phyloP scores from a whole-genome alignment of 2,329 filamentous ascomycete species.

The Aquanectria penicillioides region DNA sequence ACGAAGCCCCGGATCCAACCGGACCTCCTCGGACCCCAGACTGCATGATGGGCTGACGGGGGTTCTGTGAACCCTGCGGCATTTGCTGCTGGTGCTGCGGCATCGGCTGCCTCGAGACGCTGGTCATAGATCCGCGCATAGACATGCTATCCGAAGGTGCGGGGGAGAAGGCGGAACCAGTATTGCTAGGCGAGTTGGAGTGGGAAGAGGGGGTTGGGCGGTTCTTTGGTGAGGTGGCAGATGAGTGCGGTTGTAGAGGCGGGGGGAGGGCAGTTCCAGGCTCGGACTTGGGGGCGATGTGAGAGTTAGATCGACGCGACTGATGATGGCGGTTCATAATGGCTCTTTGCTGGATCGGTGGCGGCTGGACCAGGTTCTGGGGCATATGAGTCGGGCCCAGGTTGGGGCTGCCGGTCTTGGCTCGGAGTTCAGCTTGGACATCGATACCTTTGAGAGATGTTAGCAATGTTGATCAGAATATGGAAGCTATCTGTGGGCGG shows the following conservation, averaged over 20 bases:
- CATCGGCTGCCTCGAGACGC: slow-evolving; percentile 46
- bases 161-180: slow-evolving; percentile 55
- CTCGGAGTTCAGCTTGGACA: slow-evolving; percentile 92
- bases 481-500: background rate
- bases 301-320: slow-evolving; percentile 75
- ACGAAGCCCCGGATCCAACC: slow-evolving; percentile 60
- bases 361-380: slow-evolving; percentile 76
- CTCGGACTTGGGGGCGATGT: slow-evolving; percentile 80
- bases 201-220: slow-evolving; percentile 88
- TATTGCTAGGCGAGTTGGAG: slow-evolving; percentile 64
- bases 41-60: slow-evolving; percentile 50
- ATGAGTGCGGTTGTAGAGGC: slow-evolving; percentile 61
- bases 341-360: slow-evolving; percentile 81
- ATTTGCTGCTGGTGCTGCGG: slow-evolving; percentile 40
- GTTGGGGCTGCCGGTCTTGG: slow-evolving; percentile 89
- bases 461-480: background rate
- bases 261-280: slow-evolving; percentile 60
- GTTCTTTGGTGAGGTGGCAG: slow-evolving; percentile 73
- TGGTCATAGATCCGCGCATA: slow-evolving; percentile 52
- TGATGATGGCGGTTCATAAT: slow-evolving; percentile 85
- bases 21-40: slow-evolving; percentile 48
- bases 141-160: slow-evolving; percentile 59
- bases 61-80: slow-evolving; percentile 34
- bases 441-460: slow-evolving; percentile 76
- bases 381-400: slow-evolving; percentile 75